Conservation (phyloP, 176 grass and related monocot genomes). For the Thalia dealbata region DNA sequence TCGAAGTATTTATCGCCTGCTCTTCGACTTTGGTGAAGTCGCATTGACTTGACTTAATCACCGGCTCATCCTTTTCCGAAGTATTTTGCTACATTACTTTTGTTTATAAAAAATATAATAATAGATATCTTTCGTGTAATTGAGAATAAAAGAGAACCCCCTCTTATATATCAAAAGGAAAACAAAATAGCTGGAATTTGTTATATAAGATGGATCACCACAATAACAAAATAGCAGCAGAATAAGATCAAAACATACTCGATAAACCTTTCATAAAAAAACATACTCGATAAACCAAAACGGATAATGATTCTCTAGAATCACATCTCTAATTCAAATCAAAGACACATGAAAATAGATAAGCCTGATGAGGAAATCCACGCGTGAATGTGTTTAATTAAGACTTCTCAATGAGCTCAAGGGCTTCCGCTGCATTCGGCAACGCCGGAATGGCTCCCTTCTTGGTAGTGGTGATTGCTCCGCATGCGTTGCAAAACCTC, state of each 20-base stretch:
- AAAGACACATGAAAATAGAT: neutral
- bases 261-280: neutral
- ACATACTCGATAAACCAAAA: neutral
- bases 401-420: neutral
- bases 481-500: constrained; percentile 4
- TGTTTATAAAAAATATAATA: too few species aligned
- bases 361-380: neutral
- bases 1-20: constrained; percentile 18
- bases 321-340: neutral
- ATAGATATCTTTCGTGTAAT: too few species aligned
- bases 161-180: too few species aligned
- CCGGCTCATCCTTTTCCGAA: too few species aligned
- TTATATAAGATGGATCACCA: neutral
- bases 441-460: constrained; percentile 10
- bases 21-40: too few species aligned
- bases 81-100: too few species aligned
- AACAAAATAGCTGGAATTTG: too few species aligned
- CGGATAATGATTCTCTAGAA: neutral
- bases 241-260: neutral
- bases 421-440: constrained; percentile 1
- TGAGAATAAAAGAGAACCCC: too few species aligned
- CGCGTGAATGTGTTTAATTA: neutral
- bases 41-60: too few species aligned
- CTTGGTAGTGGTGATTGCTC: constrained; percentile 16
- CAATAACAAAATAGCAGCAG: neutral